Conservation (phyloP, 2,329 filamentous ascomycete species). For the Phialemoniopsis sp. region DNA sequence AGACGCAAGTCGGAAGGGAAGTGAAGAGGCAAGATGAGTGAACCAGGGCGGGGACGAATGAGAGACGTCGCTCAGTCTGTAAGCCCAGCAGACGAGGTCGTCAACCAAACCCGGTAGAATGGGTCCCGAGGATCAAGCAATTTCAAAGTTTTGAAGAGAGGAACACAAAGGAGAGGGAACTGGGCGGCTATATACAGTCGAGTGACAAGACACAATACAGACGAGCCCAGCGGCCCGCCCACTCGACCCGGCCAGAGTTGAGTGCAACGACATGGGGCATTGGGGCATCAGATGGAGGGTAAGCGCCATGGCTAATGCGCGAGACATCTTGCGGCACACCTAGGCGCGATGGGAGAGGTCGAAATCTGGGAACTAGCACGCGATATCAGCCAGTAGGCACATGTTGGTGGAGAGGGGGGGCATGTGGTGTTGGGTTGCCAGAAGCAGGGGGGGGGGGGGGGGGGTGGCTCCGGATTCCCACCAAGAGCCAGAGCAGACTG, state of each 20-base stretch:
- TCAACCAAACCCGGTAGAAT: background rate
- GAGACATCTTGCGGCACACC: background rate
- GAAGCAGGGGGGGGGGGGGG: no score
- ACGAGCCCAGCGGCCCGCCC: background rate
- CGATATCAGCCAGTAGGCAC: background rate
- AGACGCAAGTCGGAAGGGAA: background rate
- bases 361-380: background rate
- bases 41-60: background rate
- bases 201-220: background rate
- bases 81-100: background rate
- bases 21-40: background rate
- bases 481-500: no score
- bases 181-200: conserved; percentile 5
- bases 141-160: conserved; percentile 5
- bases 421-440: no score
- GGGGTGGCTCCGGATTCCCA: no score
- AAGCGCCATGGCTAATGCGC: conserved; percentile 6
- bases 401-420: background rate
- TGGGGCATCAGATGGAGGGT: conserved; percentile 3
- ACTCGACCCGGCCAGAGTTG: no score
- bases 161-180: background rate
- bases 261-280: no score
- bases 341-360: conserved; percentile 1
- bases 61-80: conserved; percentile 1
- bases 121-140: conserved; percentile 20